Conservation (phyloP, 78 protist species). For the Mastigamoeba balamuthi region DNA sequence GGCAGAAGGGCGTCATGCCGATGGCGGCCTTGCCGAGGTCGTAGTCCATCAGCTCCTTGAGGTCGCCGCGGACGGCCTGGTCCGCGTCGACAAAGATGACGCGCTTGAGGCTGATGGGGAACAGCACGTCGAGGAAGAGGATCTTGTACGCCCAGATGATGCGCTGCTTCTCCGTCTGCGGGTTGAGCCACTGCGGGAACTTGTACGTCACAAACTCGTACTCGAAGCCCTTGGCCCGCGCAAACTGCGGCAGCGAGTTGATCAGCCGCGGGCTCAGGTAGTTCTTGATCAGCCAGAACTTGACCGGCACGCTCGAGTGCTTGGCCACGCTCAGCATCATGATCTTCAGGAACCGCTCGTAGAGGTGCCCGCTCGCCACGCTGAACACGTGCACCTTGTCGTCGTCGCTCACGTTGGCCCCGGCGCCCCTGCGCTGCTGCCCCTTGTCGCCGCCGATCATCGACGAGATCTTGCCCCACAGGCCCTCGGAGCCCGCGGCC, state of each 20-base stretch:
- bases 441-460: not conserved
- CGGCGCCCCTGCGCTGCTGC: not conserved
- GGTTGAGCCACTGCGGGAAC: constrained; percentile 93
- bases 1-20: constrained; percentile 92
- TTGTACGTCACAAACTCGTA: constrained; percentile 85
- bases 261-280: constrained; percentile 82
- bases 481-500: not conserved
- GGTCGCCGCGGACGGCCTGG: constrained; percentile 81
- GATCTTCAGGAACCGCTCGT: constrained; percentile 90
- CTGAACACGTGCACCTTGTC: constrained; percentile 88
- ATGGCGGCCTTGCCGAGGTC: constrained; percentile 71
- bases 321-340: constrained; percentile 84
- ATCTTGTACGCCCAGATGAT: constrained; percentile 96
- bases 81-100: constrained; percentile 93
- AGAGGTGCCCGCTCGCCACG: constrained; percentile 94
- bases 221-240: constrained; percentile 63
- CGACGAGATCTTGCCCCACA: not conserved
- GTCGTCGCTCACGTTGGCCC: not conserved
- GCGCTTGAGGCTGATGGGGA: constrained; percentile 78
- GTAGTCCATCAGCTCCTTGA: constrained; percentile 79
- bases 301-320: constrained; percentile 63
- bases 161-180: constrained; percentile 89
- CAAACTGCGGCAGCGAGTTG: constrained; percentile 49
- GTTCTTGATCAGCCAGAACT: constrained; percentile 91
- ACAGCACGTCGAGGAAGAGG: constrained; percentile 96